Evolutionary conservation across 768 basidiomycete genomes (phyloP).

Genomic region (Collybia mongolica): DNA sequence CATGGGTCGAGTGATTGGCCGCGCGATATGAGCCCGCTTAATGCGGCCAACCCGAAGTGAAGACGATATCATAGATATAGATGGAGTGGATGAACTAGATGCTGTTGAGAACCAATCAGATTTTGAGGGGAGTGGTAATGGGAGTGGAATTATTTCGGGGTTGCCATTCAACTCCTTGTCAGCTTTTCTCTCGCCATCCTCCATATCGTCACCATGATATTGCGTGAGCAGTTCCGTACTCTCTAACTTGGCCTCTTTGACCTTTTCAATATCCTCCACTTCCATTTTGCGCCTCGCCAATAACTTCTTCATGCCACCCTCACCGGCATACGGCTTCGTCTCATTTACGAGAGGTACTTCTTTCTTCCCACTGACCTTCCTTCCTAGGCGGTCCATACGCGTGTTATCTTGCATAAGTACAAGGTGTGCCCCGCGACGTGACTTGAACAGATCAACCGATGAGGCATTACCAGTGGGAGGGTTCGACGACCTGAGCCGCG

Average conservation of each 20-base stretch:
- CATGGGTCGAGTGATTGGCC: constrained; percentile 43
- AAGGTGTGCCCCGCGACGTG: constrained; percentile 40
- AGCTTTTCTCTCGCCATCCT: constrained; percentile 14
- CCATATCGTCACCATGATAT: constrained; percentile 29
- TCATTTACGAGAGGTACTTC: constrained; percentile 45
- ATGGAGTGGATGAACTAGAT: constrained; percentile 22
- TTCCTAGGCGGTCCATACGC: constrained; percentile 44
- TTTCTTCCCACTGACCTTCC: constrained; percentile 33
- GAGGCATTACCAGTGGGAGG: constrained; percentile 15
- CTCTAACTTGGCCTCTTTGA: constrained; percentile 24
- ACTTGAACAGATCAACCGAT: constrained; percentile 63
- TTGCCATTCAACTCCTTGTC: constrained; percentile 13
- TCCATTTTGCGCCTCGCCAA: constrained; percentile 62
- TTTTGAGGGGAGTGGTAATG: constrained; percentile 20
- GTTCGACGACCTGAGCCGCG: constrained; percentile 44
- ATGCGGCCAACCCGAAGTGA: constrained; percentile 68
- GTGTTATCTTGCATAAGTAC: constrained; percentile 65
- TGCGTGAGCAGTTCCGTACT: constrained; percentile 17
- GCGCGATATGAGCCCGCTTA: constrained; percentile 62
- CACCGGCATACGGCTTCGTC: constrained; percentile 77
- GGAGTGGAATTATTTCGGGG: constrained; percentile 12
- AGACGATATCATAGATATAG: constrained; percentile 33
- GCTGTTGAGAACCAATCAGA: constrained; percentile 32
- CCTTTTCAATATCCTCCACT: constrained; percentile 42
- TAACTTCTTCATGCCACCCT: constrained; percentile 77